Base-by-base conservation (phyloP, 495 filamentous ascomycete species). In the Extremus antarcticus region DNA sequence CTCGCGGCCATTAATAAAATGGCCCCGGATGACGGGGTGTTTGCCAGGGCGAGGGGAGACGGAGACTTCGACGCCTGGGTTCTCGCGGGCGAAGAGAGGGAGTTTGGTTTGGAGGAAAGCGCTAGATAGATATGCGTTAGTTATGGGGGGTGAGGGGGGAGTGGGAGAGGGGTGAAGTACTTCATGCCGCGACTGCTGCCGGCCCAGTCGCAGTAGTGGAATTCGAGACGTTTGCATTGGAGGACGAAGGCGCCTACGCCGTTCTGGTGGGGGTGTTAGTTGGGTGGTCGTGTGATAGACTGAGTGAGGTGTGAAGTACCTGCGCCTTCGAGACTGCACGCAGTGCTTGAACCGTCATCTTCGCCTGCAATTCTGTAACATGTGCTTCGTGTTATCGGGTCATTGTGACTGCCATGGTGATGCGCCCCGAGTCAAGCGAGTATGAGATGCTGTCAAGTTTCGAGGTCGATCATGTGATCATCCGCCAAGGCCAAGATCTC, bases 241-340 rank as follows among this genome's bases (percentile, higher is more conserved):
- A 95, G 78, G 70, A 98, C 87, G 74, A 97, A 98, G 61, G 91
- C 88, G 55, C 90, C 92, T 61, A 95, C 80, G 76, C 92, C 92
- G 72, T 98, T 98, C 88, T 95, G 25, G 16, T 11, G 29, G 22
- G 22, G 10, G 61, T 20, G 61, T 17, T 20, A 17, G 20, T 25
- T 29, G 63, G 29, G 11, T n/a, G n/a, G 43, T 22, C 13, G 10
- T 46, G 11, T 9, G 9, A 11, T 9, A 8, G 13, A 22, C 20
- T 10, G 9, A 21, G 43, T 9, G 9, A 21, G 3, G 46, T 47
- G 24, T 32, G 20, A 53, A 72, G 41, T 75, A 85, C 83, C 68
- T 80, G 80, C 67, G 76, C 72, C 58, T 74, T 73, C n/a, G 83
- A 24, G 23, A 46, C 51, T 21, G 51, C 41, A 3, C 51, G 50